Base-by-base conservation (phyloP, 1,284 basidiomycete genomes). In the Ceratobasidium sp. region DNA sequence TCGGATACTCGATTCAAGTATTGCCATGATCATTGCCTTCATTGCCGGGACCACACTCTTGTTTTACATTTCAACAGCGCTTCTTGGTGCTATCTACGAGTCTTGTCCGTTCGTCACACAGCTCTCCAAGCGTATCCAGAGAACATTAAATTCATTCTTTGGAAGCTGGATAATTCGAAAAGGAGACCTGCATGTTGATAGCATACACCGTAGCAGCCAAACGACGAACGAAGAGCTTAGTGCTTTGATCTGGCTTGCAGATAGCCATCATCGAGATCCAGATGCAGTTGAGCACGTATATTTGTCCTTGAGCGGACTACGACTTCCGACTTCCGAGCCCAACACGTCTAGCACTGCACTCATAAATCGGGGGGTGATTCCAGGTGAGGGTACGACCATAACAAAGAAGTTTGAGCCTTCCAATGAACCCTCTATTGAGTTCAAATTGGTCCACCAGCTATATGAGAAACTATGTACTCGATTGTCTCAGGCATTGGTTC, bases 101-200 rank as follows among this genome's bases (percentile, higher is more conserved):
- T 28, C 32, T 16, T 67, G 64, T 30, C 64, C 64, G 0, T 67
- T 21, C 18, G 23, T 18, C 1, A 54, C 64, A 1, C 62, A 64
- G 21, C 23, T 38, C 14, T 64, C 62, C 0, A 64, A 38, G 18
- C 50, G 50, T 35, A 4, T 64, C 2, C 44, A 30, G 13, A 23
- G 23, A 3, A 1, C 47, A 6, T 21, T 46, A 18, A 2, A 8
- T 2, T n/a, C 23, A 16, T n/a, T 46, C 16, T 18, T 9, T 57
- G 5, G 1, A 2, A 35, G 1, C 9, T 2, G 13, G 1, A 8
- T 9, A 26, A 3, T 13, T 1, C 30, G 30, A 6, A 35, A 1
- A n/a, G 14, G 21, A 1, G 16, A 30, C 11, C 1, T 35, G 4
- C 28, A 8, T 28, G 23, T 26, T 1, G 21, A 35, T 35, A 0